Conservation (phyloP, 208 protist species). For the Crithidia thermophila region DNA sequence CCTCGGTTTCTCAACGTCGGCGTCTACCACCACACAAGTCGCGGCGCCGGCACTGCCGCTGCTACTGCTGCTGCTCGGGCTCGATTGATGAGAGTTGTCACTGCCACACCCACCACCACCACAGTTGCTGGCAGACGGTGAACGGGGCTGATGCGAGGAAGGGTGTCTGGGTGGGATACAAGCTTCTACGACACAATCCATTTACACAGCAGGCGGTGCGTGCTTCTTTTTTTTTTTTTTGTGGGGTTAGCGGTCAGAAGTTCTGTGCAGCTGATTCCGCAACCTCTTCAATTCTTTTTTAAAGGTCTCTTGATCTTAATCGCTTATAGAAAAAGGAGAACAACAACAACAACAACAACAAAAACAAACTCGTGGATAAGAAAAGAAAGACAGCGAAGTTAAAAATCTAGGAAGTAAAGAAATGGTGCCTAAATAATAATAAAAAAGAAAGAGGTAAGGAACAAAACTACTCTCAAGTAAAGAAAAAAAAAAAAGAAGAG, state of each 20-base stretch:
- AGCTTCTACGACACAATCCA: conserved; percentile 13
- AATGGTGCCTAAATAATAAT: not conserved
- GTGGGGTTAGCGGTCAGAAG: too few relatives aligned
- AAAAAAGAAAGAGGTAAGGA: conserved; percentile 11
- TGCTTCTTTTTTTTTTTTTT: conserved; percentile 19
- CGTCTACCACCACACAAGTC: not conserved
- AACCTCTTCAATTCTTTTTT: too few relatives aligned
- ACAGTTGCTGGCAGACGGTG: conserved; percentile 1
- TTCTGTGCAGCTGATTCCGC: too few relatives aligned
- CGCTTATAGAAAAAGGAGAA: not conserved
- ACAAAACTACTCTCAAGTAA: not conserved
- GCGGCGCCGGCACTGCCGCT: conserved; percentile 5
- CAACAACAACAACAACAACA: not conserved
- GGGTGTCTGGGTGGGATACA: conserved; percentile 8
- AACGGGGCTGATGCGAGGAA: not conserved
- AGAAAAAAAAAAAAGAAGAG: conserved; percentile 2
- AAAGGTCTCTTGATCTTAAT: too few relatives aligned
- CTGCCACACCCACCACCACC: conserved; percentile 9
- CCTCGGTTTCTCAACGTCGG: not conserved
- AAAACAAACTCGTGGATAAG: conserved; percentile 2
- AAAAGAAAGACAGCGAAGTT: conserved; percentile 3
- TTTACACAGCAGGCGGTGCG: not conserved
- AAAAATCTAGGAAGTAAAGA: not conserved
- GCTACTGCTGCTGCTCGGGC: not conserved
- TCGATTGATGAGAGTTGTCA: not conserved